Evolutionary conservation across 78 protist species (phyloP).

Genomic region (Salpingoeca rosetta): DNA sequence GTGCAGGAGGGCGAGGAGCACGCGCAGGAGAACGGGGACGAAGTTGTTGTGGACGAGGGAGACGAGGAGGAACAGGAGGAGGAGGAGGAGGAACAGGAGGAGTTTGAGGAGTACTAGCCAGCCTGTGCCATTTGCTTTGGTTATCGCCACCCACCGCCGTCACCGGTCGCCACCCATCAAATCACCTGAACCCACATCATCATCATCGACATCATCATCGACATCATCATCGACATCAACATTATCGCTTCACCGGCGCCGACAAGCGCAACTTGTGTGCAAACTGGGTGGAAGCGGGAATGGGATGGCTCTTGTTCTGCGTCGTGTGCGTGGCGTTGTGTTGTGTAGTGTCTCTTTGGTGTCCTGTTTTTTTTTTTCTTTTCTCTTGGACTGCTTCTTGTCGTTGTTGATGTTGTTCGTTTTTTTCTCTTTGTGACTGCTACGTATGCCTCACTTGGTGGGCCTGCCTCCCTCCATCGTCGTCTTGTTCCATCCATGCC

Average conservation of each 20-base stretch:
- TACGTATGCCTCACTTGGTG: background rate
- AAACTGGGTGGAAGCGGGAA: background rate
- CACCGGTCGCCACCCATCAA: no score
- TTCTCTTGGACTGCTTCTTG: background rate
- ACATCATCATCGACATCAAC: background rate
- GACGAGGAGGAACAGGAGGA: background rate
- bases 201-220: no score
- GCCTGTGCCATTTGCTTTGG: background rate
- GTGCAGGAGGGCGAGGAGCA: background rate
- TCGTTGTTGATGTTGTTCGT: background rate
- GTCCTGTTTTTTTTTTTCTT: background rate
- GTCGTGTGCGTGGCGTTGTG: background rate
- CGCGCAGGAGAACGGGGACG: background rate
- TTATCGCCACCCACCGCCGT: background rate
- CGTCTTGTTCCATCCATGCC: no score
- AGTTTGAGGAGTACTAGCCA: background rate
- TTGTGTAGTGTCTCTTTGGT: background rate
- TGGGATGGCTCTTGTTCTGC: no score
- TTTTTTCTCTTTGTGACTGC: background rate
- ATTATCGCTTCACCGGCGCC: background rate
- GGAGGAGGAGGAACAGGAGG: background rate
- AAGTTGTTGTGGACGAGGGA: background rate
- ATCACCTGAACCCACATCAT: no score
- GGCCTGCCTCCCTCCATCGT: no score
- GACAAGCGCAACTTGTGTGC: background rate